phyloP scores from a whole-genome alignment of 2,329 filamentous ascomycete species.

The Parasarocladium wereldwijsianum region DNA sequence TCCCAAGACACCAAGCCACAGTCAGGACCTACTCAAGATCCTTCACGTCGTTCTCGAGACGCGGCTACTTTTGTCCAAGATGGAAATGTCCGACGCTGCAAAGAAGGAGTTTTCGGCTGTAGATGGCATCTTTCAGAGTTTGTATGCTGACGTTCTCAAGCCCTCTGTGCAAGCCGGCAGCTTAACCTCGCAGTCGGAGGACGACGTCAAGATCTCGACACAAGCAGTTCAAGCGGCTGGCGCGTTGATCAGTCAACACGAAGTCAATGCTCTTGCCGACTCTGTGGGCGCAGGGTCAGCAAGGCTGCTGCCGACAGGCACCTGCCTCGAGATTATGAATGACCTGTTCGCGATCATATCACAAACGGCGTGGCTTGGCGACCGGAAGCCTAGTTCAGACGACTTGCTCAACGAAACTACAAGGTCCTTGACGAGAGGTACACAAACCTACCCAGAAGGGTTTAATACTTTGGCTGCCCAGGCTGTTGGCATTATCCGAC shows the following conservation, averaged over 20 bases:
- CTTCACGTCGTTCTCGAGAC: slow-evolving; percentile 35
- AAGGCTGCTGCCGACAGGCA: slow-evolving; percentile 19
- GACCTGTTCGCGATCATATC: slow-evolving; percentile 16
- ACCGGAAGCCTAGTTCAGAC: slow-evolving; percentile 12
- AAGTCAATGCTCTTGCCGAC: slow-evolving; percentile 9
- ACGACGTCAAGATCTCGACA: slow-evolving; percentile 25
- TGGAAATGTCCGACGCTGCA: slow-evolving; percentile 18
- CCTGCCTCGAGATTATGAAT: slow-evolving; percentile 23
- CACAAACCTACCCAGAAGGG: slow-evolving; percentile 19
- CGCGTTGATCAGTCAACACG: slow-evolving; percentile 26
- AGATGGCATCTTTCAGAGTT: slow-evolving; percentile 21
- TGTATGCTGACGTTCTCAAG: slow-evolving; percentile 29
- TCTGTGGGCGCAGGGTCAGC: slow-evolving; percentile 3
- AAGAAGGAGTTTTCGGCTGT: slow-evolving; percentile 21
- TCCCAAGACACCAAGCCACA: slow-evolving; percentile 33
- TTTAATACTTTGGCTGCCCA: slow-evolving; percentile 19
- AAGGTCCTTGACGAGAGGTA: slow-evolving; percentile 23
- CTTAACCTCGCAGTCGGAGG: slow-evolving; percentile 15
- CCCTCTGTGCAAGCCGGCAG: slow-evolving; percentile 17
- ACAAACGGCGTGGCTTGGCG: slow-evolving; percentile 8
- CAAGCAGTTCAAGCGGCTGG: slow-evolving; percentile 31
- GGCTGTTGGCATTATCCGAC: slow-evolving; percentile 12
- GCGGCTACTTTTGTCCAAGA: slow-evolving; percentile 22
- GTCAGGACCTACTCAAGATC: slow-evolving; percentile 34
- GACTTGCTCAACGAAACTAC: slow-evolving; percentile 26